Conservation (phyloP, 768 basidiomycete genomes). For the Hygrocybe punicea region DNA sequence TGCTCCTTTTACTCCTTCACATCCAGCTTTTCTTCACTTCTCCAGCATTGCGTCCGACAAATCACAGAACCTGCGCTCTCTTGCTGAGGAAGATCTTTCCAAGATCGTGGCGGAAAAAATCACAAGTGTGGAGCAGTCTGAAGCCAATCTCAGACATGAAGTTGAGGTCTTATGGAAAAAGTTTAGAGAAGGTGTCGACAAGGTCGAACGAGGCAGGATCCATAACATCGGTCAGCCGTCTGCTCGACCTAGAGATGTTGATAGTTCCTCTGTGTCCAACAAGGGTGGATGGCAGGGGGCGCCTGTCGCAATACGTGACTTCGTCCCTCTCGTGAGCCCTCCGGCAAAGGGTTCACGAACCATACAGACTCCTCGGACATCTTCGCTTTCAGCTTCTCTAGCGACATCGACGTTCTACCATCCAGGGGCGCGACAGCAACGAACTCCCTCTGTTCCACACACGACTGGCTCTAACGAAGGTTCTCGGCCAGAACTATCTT, state of each 20-base stretch:
- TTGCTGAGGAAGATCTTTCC: conserved; percentile 57
- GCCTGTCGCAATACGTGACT: conserved; percentile 48
- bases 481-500: conserved; percentile 7
- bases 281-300: conserved; percentile 21
- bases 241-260: conserved; percentile 15
- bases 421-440: conserved; percentile 36
- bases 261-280: conserved; percentile 23
- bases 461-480: conserved; percentile 4
- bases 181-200: conserved; percentile 48
- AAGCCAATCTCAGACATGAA: conserved; percentile 51
- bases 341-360: conserved; percentile 38
- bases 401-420: conserved; percentile 57
- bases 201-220: conserved; percentile 40
- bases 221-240: conserved; percentile 13
- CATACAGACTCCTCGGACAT: conserved; percentile 43
- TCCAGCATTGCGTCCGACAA: conserved; percentile 52
- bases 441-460: conserved; percentile 15
- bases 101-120: conserved; percentile 52
- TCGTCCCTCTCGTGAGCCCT: conserved; percentile 49
- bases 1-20: conserved; percentile 72
- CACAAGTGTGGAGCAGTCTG: conserved; percentile 53
- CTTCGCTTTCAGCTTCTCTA: conserved; percentile 70
- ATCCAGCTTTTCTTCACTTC: conserved; percentile 66
- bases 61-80: conserved; percentile 52
- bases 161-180: conserved; percentile 63